These are phyloP conservation scores for Eimeria brunetti DNA, from an alignment of 169 alveolate genomes.

Conservation along the genomic window DNA sequence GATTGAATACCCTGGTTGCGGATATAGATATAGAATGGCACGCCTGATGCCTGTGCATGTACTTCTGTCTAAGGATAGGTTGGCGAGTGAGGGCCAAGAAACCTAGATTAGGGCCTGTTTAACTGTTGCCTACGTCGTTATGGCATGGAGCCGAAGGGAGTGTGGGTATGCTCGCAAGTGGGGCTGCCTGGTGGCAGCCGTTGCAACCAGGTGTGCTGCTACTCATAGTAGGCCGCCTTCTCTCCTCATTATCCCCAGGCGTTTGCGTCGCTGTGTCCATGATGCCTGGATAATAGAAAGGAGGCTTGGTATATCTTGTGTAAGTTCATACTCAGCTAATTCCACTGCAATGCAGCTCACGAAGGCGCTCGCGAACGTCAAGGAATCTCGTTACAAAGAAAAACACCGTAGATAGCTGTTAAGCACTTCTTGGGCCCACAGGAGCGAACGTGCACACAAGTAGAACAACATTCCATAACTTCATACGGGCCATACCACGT, in stretches of 20 bases:
- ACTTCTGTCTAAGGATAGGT: neutral
- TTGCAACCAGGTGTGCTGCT: neutral
- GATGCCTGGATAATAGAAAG: neutral
- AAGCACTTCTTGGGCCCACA: neutral
- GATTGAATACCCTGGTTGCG: no score
- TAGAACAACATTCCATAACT: neutral
- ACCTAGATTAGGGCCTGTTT: no score
- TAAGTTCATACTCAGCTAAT: no score
- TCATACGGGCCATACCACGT: neutral
- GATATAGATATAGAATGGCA: neutral
- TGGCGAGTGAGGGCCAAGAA: neutral
- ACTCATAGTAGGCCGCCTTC: neutral
- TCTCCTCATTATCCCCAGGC: neutral
- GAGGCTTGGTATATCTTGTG: no score
- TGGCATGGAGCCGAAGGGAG: neutral
- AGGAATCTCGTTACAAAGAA: no score
- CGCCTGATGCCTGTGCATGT: neutral
- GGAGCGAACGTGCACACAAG: neutral
- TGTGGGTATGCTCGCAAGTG: neutral
- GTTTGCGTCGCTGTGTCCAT: neutral
- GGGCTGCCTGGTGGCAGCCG: neutral
- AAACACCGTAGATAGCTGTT: no score
- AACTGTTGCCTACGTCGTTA: neutral
- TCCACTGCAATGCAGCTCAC: no score
- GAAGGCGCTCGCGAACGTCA: no score